Percentiles rank a stretch among this genome's conserved stretches.
These are phyloP conservation scores for Stylonectria norvegica DNA, from an alignment of 2,329 filamentous ascomycete genomes.

Conservation along the genomic window DNA sequence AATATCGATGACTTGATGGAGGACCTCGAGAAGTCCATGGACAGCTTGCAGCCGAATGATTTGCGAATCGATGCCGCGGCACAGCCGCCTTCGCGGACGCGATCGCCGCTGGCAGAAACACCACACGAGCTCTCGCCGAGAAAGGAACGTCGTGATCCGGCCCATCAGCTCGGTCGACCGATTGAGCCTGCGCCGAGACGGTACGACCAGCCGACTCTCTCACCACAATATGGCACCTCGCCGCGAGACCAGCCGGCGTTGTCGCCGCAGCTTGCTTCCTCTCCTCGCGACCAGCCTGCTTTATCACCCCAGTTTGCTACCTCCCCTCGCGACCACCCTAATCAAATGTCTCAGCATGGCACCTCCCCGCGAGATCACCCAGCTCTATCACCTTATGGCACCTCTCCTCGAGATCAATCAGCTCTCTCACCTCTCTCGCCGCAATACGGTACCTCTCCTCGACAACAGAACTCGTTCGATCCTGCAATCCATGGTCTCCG, in stretches of 20 bases:
- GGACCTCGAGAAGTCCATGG: conserved; percentile 53
- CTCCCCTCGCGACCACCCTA: conserved; percentile 1
- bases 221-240: background rate
- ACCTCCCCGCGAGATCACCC: no score
- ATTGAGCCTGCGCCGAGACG: conserved; percentile 11
- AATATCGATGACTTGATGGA: conserved; percentile 51
- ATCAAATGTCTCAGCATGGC: no score
- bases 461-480: conserved; percentile 12
- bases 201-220: conserved; percentile 11
- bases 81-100: conserved; percentile 23
- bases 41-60: conserved; percentile 28
- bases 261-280: no score
- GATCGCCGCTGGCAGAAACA: conserved; percentile 27
- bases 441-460: background rate
- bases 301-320: no score
- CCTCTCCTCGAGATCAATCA: conserved; percentile 1
- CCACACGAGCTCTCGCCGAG: conserved; percentile 26
- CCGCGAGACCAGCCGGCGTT: conserved; percentile 12
- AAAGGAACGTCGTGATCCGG: conserved; percentile 20
- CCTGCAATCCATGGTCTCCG: conserved; percentile 10
- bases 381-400: no score
- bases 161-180: conserved; percentile 19
- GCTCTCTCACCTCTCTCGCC: background rate
- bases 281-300: no score
- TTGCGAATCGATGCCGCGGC: conserved; percentile 34